These are phyloP conservation scores for Suillus fuscotomentosus DNA, from an alignment of 768 basidiomycete species.

Conservation along the genomic window DNA sequence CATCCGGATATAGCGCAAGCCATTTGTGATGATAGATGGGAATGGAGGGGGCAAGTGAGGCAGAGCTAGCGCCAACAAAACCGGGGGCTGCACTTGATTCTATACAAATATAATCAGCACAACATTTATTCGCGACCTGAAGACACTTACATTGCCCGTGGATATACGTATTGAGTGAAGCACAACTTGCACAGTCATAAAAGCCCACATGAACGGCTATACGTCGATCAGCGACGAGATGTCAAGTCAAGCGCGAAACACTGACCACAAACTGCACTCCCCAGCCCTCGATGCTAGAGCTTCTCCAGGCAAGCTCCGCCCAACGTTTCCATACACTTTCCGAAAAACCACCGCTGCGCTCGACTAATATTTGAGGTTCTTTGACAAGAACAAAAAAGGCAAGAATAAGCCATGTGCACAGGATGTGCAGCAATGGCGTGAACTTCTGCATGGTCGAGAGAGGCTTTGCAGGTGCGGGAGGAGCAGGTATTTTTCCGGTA, in stretches of 20 bases:
- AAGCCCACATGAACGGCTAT: slow-evolving; percentile 84
- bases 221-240: slow-evolving; percentile 9
- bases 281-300: slow-evolving; percentile 36
- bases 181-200: slow-evolving; percentile 67
- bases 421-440: slow-evolving; percentile 63
- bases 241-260: slow-evolving; percentile 12
- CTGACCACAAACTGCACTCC: slow-evolving; percentile 60
- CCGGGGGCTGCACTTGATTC: slow-evolving; percentile 61
- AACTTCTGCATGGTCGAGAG: slow-evolving; percentile 56
- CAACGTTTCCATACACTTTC: slow-evolving; percentile 56
- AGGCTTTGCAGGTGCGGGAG: slow-evolving; percentile 23
- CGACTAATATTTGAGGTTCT: slow-evolving; percentile 54
- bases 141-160: slow-evolving; percentile 56
- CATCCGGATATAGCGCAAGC: slow-evolving; percentile 68
- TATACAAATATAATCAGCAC: slow-evolving; percentile 25
- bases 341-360: slow-evolving; percentile 32
- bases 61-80: slow-evolving; percentile 55
- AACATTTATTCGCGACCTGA: neutral
- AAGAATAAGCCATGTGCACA: slow-evolving; percentile 63
- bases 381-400: slow-evolving; percentile 65
- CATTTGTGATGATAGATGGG: slow-evolving; percentile 59
- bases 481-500: slow-evolving; percentile 27
- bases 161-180: slow-evolving; percentile 75
- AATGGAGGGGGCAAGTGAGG: slow-evolving; percentile 67
- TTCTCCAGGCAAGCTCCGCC: slow-evolving; percentile 50